These are phyloP conservation scores for Rhizopogon vesiculosus DNA, from an alignment of 768 basidiomycete species.

Conservation along the genomic window DNA sequence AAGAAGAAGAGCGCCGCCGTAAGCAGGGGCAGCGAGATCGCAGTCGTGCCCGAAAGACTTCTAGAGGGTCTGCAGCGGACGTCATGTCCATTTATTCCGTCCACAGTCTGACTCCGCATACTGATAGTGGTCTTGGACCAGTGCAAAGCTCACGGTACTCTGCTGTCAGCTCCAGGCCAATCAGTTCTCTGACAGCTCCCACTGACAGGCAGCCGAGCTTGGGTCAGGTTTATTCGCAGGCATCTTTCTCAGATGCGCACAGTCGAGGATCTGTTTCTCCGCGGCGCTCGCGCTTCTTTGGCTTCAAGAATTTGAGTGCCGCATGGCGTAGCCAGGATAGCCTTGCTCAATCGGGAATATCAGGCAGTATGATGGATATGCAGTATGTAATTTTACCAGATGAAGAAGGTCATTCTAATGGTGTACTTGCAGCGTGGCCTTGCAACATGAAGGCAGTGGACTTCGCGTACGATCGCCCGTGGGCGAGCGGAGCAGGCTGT, in stretches of 20 bases:
- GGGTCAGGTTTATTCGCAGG: slow-evolving; percentile 68
- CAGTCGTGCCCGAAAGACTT: slow-evolving; percentile 62
- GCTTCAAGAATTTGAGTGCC: slow-evolving; percentile 62
- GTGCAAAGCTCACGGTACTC: slow-evolving; percentile 62
- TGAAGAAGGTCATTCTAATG: slow-evolving; percentile 8
- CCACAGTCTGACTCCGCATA: slow-evolving; percentile 48
- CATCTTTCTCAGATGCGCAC: slow-evolving; percentile 77
- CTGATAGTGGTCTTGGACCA: slow-evolving; percentile 53
- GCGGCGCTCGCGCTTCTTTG: slow-evolving; percentile 73
- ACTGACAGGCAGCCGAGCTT: slow-evolving; percentile 53
- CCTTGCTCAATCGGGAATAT: slow-evolving; percentile 73
- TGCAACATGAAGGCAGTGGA: slow-evolving; percentile 58
- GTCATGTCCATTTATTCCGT: slow-evolving; percentile 71
- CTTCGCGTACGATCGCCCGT: slow-evolving; percentile 25
- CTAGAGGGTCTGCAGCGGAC: slow-evolving; percentile 65
- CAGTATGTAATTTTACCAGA: slow-evolving; percentile 56
- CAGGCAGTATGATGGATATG: slow-evolving; percentile 91
- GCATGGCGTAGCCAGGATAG: slow-evolving; percentile 81
- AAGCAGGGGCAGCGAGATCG: slow-evolving; percentile 61
- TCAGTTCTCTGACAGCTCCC: slow-evolving; percentile 57
- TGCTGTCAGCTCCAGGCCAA: slow-evolving; percentile 49
- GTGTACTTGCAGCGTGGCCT: slow-evolving; percentile 52
- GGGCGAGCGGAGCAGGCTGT: slow-evolving; percentile 31
- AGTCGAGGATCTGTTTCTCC: slow-evolving; percentile 67
- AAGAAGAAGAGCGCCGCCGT: slow-evolving; percentile 65